Conservation (phyloP, 2,329 filamentous ascomycete species). For the Ophiostoma angusticollis region DNA sequence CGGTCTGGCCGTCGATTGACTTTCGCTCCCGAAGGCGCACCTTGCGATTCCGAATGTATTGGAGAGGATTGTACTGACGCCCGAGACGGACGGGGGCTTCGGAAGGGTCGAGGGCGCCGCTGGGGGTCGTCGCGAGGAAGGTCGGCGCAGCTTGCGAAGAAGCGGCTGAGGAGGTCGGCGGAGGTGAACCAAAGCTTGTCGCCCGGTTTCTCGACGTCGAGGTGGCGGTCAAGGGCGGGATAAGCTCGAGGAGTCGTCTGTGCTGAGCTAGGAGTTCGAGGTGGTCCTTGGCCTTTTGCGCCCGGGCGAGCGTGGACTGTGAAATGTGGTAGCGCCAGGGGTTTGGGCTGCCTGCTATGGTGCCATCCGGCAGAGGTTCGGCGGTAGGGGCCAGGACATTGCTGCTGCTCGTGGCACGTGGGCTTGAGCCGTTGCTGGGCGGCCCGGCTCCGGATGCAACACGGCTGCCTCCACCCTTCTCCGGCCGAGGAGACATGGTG, state of each 20-base stretch:
- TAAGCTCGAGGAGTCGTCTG: constrained; percentile 60
- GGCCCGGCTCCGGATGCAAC: not conserved
- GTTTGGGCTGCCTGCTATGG: constrained; percentile 12
- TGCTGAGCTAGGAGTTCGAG: constrained; percentile 82
- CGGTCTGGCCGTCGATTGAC: constrained; percentile 57
- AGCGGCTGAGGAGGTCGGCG: constrained; percentile 19
- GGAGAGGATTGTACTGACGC: constrained; percentile 77
- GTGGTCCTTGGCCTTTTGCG: constrained; percentile 71
- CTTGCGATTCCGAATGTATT: constrained; percentile 84
- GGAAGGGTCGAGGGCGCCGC: not conserved
- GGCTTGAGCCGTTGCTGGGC: constrained; percentile 12
- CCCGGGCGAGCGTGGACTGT: constrained; percentile 64
- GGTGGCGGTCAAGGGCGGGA: constrained; percentile 57
- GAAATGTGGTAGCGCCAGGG: constrained; percentile 57
- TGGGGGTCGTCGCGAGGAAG: constrained; percentile 18
- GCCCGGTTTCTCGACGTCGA: constrained; percentile 21
- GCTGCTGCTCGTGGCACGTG: constrained; percentile 26
- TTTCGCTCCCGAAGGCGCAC: constrained; percentile 67
- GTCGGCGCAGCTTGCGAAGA: no score
- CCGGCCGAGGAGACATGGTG: constrained; percentile 46
- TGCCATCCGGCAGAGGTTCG: constrained; percentile 22
- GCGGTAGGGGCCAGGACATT: constrained; percentile 31
- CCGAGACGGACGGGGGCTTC: constrained; percentile 35
- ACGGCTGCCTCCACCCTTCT: constrained; percentile 24
- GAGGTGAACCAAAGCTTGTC: constrained; percentile 30